Conservation (phyloP, 2,329 filamentous ascomycete species). For the Colletotrichum simmondsii region DNA sequence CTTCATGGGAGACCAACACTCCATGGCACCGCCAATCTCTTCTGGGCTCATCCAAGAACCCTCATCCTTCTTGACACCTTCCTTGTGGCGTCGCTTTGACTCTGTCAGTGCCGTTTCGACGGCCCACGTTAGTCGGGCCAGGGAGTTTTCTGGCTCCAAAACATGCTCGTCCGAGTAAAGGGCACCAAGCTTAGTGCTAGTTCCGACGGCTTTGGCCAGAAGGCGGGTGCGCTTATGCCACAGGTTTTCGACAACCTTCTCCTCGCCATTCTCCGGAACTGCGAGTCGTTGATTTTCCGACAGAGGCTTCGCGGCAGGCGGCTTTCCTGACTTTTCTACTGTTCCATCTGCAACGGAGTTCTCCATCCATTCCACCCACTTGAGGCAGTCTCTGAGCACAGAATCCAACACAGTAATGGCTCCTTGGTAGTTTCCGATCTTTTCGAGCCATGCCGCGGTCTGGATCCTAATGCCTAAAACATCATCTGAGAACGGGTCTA, state of each 20-base stretch:
- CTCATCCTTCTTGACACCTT: slow-evolving; percentile 77
- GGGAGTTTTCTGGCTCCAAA: slow-evolving; percentile 77
- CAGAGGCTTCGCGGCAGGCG: slow-evolving; percentile 34
- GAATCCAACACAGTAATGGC: slow-evolving; percentile 83
- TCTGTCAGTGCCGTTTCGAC: slow-evolving; percentile 85
- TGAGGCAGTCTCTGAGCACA: slow-evolving; percentile 75
- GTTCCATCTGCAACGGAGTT: slow-evolving; percentile 59
- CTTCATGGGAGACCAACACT: slow-evolving; percentile 59
- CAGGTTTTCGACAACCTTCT: slow-evolving; percentile 56
- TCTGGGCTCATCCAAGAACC: slow-evolving; percentile 77
- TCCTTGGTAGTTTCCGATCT: slow-evolving; percentile 74
- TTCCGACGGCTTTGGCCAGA: slow-evolving; percentile 78
- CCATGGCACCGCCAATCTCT: slow-evolving; percentile 79
- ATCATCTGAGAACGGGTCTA: slow-evolving; percentile 93
- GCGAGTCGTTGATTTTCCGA: slow-evolving; percentile 21
- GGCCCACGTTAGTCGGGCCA: slow-evolving; percentile 81
- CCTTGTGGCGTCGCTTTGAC: slow-evolving; percentile 71
- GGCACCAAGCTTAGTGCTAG: slow-evolving; percentile 86
- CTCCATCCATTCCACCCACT: slow-evolving; percentile 68
- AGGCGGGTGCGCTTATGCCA: slow-evolving; percentile 73
- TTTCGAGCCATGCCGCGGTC: slow-evolving; percentile 82
- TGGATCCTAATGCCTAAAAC: slow-evolving; percentile 90
- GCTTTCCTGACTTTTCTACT: slow-evolving; percentile 51
- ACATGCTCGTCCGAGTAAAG: slow-evolving; percentile 84
- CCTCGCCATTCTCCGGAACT: slow-evolving; percentile 37